These are phyloP conservation scores for Ascodesmis nigricans DNA, from an alignment of 495 filamentous ascomycete genomes.

Conservation along the genomic window DNA sequence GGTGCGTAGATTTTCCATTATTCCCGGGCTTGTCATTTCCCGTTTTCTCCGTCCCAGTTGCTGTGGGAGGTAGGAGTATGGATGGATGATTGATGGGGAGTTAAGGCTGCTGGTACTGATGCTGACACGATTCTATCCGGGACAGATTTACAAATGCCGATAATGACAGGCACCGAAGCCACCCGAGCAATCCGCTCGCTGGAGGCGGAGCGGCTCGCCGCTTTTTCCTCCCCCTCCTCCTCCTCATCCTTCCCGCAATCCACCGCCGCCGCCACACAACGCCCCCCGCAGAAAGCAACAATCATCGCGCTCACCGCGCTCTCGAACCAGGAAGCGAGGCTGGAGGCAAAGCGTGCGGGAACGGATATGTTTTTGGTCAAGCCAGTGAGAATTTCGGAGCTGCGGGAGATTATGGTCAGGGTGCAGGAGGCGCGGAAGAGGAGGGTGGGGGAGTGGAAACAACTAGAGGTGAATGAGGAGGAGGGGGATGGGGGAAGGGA, in stretches of 20 bases:
- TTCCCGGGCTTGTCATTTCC: too few species aligned
- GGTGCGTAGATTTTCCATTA: constrained; percentile 9
- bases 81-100: too few species aligned
- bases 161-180: constrained; percentile 44
- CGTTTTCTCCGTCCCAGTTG: not conserved
- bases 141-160: constrained; percentile 39
- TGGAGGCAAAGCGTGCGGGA: constrained; percentile 42
- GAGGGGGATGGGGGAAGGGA: constrained; percentile 12
- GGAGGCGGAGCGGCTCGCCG: constrained; percentile 26
- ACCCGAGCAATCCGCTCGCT: constrained; percentile 38
- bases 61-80: too few species aligned
- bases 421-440: not conserved
- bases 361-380: constrained; percentile 55
- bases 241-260: too few species aligned
- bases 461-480: constrained; percentile 4
- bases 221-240: too few species aligned
- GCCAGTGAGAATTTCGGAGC: constrained; percentile 29
- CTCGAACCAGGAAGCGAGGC: constrained; percentile 36
- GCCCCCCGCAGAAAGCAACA: constrained; percentile 12
- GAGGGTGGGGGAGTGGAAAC: constrained; percentile 5
- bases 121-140: too few species aligned
- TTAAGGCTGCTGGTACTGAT: too few species aligned
- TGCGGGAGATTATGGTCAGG: constrained; percentile 12
- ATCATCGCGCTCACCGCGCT: constrained; percentile 54
- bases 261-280: too few species aligned